phyloP scores from a whole-genome alignment of 78 protist species.

The Andalucia godoyi region DNA sequence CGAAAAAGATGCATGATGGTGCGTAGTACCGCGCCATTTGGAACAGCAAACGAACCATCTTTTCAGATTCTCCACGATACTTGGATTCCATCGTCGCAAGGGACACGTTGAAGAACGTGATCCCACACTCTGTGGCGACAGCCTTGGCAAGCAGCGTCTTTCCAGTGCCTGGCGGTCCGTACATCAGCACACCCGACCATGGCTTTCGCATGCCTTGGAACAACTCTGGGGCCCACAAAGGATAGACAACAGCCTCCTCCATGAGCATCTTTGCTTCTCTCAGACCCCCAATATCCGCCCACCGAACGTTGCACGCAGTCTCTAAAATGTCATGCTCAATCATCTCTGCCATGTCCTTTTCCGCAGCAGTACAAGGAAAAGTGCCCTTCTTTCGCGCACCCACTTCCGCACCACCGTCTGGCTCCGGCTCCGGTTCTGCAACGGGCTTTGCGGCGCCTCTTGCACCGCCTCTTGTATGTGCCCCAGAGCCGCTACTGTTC shows the following conservation, averaged over 20 bases:
- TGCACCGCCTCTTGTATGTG: no score
- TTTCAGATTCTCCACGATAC: conserved; percentile 76
- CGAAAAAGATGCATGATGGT: conserved; percentile 64
- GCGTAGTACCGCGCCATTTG: conserved; percentile 61
- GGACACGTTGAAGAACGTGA: conserved; percentile 57
- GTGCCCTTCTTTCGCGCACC: no score
- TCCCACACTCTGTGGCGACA: conserved; percentile 65
- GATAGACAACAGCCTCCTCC: conserved; percentile 54
- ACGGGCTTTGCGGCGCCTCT: no score
- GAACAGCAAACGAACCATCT: conserved; percentile 45
- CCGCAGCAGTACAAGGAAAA: no score
- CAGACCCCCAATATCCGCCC: conserved; percentile 37
- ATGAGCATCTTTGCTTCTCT: conserved; percentile 59
- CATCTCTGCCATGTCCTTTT: conserved; percentile 13
- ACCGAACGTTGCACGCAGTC: conserved; percentile 22
- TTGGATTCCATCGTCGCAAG: conserved; percentile 46
- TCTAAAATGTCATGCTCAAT: conserved; percentile 55
- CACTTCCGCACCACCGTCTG: no score
- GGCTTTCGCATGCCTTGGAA: conserved; percentile 59
- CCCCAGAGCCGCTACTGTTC: no score
- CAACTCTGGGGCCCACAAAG: conserved; percentile 39
- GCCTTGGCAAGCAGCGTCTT: conserved; percentile 24
- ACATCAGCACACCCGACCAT: conserved; percentile 53
- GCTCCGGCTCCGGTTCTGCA: no score
- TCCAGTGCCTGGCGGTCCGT: conserved; percentile 20